A percentile compares a stretch with the other conserved stretches of the same genome.
phyloP scores from a whole-genome alignment of 1,139 yeast species.

The Lodderomyces pseudojiufengensis region DNA sequence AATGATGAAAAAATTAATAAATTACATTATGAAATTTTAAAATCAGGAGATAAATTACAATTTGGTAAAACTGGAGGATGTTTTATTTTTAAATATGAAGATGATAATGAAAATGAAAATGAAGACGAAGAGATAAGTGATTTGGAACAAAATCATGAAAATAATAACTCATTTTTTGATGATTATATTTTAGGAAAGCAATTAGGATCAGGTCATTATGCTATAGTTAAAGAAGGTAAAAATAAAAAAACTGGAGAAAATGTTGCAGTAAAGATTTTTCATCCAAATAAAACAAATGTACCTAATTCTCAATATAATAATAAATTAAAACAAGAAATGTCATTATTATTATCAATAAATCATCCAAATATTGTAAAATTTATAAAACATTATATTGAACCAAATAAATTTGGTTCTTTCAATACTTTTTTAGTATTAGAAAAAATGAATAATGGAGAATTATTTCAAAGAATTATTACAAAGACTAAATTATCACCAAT shows the following conservation, averaged over 20 bases:
- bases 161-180: constrained; percentile 47
- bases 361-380: constrained; percentile 71
- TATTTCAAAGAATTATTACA: constrained; percentile 64
- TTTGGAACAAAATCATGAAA: constrained; percentile 15
- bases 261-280: constrained; percentile 75
- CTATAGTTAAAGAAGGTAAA: constrained; percentile 68
- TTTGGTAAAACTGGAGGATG: constrained; percentile 60
- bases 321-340: constrained; percentile 65
- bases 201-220: constrained; percentile 76
- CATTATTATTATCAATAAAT: constrained; percentile 58
- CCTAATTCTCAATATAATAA: constrained; percentile 37
- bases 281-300: constrained; percentile 48
- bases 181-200: constrained; percentile 58
- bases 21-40: constrained; percentile 44
- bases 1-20: constrained; percentile 50
- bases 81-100: constrained; percentile 50
- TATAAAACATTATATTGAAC: constrained; percentile 66
- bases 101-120: constrained; percentile 19
- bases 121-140: constrained; percentile 16
- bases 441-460: constrained; percentile 70
- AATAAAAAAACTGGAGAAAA: constrained; percentile 53
- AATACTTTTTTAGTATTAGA: constrained; percentile 70
- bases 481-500: constrained; percentile 57
- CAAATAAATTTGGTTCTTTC: constrained; percentile 48
- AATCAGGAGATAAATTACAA: constrained; percentile 61